A percentile compares a stretch with the other conserved stretches of the same genome.
Evolutionary conservation across 1,284 basidiomycete species (phyloP).

Genomic region (Ganoderma leucocontextum): DNA sequence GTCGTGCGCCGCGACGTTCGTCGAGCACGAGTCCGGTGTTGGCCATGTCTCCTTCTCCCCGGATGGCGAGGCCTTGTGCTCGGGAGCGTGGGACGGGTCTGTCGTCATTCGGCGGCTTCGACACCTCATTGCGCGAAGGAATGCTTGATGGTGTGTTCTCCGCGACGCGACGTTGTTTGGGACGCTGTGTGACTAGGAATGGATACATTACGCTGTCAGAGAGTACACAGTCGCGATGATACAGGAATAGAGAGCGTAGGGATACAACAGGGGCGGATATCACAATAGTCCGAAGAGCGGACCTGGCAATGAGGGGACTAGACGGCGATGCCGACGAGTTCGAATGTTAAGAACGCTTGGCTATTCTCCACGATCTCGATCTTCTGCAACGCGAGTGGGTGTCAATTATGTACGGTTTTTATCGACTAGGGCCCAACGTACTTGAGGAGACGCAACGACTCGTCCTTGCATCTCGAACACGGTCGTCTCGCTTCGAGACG

Average conservation of each 20-base stretch:
- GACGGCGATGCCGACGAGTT: not conserved
- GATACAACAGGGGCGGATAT: no score
- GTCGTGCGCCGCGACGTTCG: not conserved
- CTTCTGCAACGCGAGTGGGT: not conserved
- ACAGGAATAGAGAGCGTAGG: no score
- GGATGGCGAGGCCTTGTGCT: not conserved
- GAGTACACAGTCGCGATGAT: no score
- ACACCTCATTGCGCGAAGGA: not conserved
- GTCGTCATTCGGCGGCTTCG: not conserved
- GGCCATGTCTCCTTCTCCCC: not conserved
- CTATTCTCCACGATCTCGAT: not conserved
- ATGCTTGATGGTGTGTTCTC: not conserved
- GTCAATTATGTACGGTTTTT: not conserved
- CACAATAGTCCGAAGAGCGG: no score
- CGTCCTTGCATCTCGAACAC: not conserved
- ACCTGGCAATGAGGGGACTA: not conserved
- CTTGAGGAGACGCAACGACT: not conserved
- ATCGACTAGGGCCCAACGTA: not conserved
- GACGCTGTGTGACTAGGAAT: no score
- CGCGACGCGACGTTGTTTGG: no score
- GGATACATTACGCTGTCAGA: no score
- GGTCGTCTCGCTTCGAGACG: not conserved
- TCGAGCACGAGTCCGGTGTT: not conserved
- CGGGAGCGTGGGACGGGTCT: not conserved
- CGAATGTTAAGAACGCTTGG: not conserved